phyloP scores from a whole-genome alignment of 2,329 filamentous ascomycete species.

The Amphichorda felina region DNA sequence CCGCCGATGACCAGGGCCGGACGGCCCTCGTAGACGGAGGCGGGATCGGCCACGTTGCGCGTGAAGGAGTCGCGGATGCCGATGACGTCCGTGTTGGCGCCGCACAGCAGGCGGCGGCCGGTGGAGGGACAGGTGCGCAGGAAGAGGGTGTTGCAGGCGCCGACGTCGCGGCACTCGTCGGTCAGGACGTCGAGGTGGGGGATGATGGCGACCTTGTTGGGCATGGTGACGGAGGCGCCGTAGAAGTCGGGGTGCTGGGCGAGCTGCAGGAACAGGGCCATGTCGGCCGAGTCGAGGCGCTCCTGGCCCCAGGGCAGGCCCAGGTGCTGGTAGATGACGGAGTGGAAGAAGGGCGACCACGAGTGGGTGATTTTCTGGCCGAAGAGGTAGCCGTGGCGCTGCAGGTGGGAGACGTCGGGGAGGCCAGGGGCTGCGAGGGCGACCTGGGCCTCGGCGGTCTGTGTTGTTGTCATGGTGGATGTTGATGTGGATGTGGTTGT shows the following conservation, averaged over 20 bases:
- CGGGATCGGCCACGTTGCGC: constrained; percentile 36
- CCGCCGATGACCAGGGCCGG: constrained; percentile 67
- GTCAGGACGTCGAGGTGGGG: constrained; percentile 62
- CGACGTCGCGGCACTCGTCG: constrained; percentile 58
- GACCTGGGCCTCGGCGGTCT: background rate
- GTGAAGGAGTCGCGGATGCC: constrained; percentile 65
- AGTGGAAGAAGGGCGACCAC: constrained; percentile 42
- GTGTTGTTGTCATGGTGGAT: background rate
- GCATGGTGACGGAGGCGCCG: constrained; percentile 70
- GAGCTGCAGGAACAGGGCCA: constrained; percentile 35
- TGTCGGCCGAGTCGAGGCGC: constrained; percentile 38
- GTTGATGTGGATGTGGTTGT: background rate
- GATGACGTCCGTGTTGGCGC: constrained; percentile 72
- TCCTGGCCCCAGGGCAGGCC: constrained; percentile 38
- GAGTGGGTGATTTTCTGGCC: constrained; percentile 44
- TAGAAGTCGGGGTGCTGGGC: constrained; percentile 48
- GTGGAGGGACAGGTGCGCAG: constrained; percentile 31
- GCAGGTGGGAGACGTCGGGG: constrained; percentile 15
- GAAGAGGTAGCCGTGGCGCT: constrained; percentile 42
- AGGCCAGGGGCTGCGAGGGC: no score
- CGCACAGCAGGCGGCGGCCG: constrained; percentile 44
- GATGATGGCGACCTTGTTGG: constrained; percentile 69
- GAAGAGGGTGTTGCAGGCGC: constrained; percentile 73
- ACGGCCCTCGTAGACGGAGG: constrained; percentile 37
- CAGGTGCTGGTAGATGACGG: constrained; percentile 38